Evolutionary conservation across 129 eudicot genomes (phyloP).

Genomic region (Flaveria sonorensis): DNA sequence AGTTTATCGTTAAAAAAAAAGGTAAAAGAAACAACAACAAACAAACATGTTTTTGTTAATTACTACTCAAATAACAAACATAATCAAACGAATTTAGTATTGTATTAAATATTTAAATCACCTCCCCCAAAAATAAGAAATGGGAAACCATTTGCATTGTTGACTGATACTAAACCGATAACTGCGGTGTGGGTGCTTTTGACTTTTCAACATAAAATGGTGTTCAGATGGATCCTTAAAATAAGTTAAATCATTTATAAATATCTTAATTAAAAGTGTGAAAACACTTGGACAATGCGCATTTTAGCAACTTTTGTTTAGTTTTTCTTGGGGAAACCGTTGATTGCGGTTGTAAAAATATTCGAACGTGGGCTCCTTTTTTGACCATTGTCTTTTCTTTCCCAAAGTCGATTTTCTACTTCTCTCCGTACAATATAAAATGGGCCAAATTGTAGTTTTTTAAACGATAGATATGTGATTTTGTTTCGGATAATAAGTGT

Average conservation of each 20-base stretch:
- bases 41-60: too few relatives aligned
- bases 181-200: slow-evolving; percentile 33
- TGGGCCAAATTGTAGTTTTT: background rate
- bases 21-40: too few relatives aligned
- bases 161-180: slow-evolving; percentile 34
- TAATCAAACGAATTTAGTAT: background rate
- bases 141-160: slow-evolving; percentile 9
- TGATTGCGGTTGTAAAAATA: slow-evolving; percentile 35
- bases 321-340: slow-evolving; percentile 33
- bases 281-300: slow-evolving; percentile 20
- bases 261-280: slow-evolving; percentile 22
- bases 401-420: slow-evolving; percentile 34
- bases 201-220: slow-evolving; percentile 30
- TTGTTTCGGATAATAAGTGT: too few relatives aligned
- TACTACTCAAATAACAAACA: background rate
- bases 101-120: too few relatives aligned
- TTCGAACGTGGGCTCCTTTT: slow-evolving; percentile 35
- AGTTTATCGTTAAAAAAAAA: too few relatives aligned
- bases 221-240: slow-evolving; percentile 29
- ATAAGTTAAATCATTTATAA: background rate
- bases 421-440: slow-evolving; percentile 21
- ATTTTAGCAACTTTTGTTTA: background rate
- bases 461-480: too few relatives aligned
- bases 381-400: slow-evolving; percentile 40
- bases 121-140: too few relatives aligned